Evolutionary conservation across 352 stramenopile species (phyloP).

Genomic region (Pythium chondricola): DNA sequence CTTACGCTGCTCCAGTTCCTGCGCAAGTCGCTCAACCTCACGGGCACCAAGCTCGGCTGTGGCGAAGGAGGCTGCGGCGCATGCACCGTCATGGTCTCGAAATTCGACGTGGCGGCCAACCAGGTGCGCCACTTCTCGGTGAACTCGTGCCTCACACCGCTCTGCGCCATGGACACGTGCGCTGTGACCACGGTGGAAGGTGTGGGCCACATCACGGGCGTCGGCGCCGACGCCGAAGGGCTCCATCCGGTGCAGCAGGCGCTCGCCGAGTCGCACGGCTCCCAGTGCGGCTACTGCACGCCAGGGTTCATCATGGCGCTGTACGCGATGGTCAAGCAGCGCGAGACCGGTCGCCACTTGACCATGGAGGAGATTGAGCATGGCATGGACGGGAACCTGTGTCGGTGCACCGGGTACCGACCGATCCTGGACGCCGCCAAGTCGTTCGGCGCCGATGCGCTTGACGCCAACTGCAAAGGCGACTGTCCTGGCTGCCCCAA

Average conservation of each 20-base stretch:
- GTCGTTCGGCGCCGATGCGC: conserved; percentile 71
- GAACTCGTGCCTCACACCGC: conserved; percentile 83
- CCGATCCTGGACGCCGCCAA: conserved; percentile 84
- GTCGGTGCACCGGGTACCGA: conserved; percentile 90
- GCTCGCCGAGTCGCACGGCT: conserved; percentile 90
- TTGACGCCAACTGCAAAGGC: conserved; percentile 52
- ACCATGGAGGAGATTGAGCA: conserved; percentile 90
- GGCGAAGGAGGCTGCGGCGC: conserved; percentile 95
- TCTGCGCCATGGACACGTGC: conserved; percentile 78
- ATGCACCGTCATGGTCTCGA: conserved; percentile 93
- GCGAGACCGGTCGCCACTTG: conserved; percentile 53
- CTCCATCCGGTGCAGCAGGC: conserved; percentile 83
- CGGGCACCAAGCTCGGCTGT: conserved; percentile 88
- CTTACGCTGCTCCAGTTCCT: conserved; percentile 84
- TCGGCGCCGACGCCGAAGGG: conserved; percentile 23
- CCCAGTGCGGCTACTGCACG: conserved; percentile 93
- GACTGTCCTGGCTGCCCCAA: conserved; percentile 65
- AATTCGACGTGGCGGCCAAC: conserved; percentile 37
- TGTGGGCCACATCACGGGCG: conserved; percentile 33
- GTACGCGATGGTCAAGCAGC: conserved; percentile 77
- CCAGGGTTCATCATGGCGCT: conserved; percentile 86
- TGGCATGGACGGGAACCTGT: conserved; percentile 94
- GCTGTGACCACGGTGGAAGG: conserved; percentile 87
- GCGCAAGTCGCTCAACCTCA: conserved; percentile 59
- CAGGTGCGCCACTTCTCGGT: conserved; percentile 66